Evolutionary conservation across 768 basidiomycete genomes (phyloP), one percentile per base, ranked within the genome.

Genomic region (Suillus americanus): DNA sequence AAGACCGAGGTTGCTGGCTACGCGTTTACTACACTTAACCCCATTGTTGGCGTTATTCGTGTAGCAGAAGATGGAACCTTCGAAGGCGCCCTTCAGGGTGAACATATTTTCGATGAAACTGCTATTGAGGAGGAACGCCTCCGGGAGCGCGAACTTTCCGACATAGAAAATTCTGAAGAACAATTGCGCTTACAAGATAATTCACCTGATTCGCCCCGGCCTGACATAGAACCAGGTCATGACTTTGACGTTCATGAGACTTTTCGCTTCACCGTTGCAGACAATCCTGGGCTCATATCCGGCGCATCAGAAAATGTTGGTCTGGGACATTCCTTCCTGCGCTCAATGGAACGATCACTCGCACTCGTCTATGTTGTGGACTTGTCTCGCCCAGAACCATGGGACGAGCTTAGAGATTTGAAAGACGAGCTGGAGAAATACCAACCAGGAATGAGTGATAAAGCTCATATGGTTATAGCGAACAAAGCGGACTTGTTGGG

Each of bases 11-110:
- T 98, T 37, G 96, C 95, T 0, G 85, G 87, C 12, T 97, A 97
- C 73, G 90, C 94, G 1, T 99, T 99, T 77, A 98, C 97, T 23
- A 99, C 97, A 1, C 80, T 98, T 43, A 97, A 97, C 67, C 97
- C 97, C 2, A 88, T 97, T 59, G 84, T 98, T 30, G 97, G 94
- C 0, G 92, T 95, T 40, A 93, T 97, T 13, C 86, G 94, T 18
- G 87, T 95, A 43, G 86, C 86, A 40, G 88, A 89, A 51, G 90
- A 95, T 69, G 92, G 92, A 3, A 85, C 83, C 0, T 91, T 89
- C 67, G 87, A 90, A 67, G 91, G 90, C 7, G 79, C 81, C 43
- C 74, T 87, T 25, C 79, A 79, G 7, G 80, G 78, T 3, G 78
- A 81, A 37, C 74, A 70, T 14, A 79, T 91, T 18, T 83, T 89